These are phyloP conservation scores for Quaeritorhiza haematococci DNA, from an alignment of 371 early-diverging fungal species.

Conservation along the genomic window DNA sequence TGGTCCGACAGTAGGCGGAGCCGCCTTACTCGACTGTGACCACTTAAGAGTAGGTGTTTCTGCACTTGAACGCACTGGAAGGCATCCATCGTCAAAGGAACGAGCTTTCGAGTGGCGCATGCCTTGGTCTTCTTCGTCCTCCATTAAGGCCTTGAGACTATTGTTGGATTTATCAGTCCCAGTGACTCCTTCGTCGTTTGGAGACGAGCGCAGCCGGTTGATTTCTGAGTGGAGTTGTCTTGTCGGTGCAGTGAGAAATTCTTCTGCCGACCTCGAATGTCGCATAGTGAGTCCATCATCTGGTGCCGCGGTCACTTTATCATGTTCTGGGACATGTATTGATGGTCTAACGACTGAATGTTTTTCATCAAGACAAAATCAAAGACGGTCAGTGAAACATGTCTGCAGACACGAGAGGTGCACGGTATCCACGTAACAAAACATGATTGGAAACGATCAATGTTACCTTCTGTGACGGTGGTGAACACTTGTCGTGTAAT, in stretches of 20 bases:
- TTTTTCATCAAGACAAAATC: not conserved
- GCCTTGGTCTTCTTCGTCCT: not conserved
- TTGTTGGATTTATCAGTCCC: not conserved
- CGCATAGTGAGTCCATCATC: too few species aligned
- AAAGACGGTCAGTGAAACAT: too few species aligned
- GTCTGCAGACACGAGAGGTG: not conserved
- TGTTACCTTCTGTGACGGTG: conserved; percentile 44
- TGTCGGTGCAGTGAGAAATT: conserved; percentile 4
- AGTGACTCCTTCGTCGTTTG: not conserved
- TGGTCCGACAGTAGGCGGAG: too few species aligned
- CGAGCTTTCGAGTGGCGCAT: conserved; percentile 12
- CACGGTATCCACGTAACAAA: not conserved
- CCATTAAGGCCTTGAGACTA: not conserved
- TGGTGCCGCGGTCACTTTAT: too few species aligned
- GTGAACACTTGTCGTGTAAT: conserved; percentile 46
- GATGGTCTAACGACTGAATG: not conserved
- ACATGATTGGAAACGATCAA: not conserved
- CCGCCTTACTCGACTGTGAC: too few species aligned
- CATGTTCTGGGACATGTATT: too few species aligned
- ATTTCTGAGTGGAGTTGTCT: too few species aligned
- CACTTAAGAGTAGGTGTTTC: too few species aligned
- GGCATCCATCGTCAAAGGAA: conserved; percentile 10
- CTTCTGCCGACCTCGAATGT: conserved; percentile 1
- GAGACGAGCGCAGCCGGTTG: too few species aligned
- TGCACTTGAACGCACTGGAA: too few species aligned